Evolutionary conservation across 192 early-diverging fungal genomes (phyloP).

Genomic region (Rhizophagus clarus): DNA sequence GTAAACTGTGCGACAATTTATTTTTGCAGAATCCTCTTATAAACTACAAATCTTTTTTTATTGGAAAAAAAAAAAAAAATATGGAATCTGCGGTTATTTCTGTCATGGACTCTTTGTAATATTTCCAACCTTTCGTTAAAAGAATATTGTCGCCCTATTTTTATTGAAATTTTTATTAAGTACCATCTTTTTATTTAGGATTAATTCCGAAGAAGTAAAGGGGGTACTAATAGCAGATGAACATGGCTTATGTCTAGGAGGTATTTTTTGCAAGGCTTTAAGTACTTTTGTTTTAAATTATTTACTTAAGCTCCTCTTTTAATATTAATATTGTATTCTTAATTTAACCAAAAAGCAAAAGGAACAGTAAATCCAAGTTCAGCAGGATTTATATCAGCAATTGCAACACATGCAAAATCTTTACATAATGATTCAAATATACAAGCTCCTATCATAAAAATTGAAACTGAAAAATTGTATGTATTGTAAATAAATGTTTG

Average conservation of each 20-base stretch:
- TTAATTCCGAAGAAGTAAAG: slow-evolving; percentile 40
- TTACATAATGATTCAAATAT: slow-evolving; percentile 13
- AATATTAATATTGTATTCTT: too few species aligned
- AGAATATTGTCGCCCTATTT: background rate
- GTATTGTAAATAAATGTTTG: background rate
- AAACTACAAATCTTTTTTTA: too few species aligned
- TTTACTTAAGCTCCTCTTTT: background rate
- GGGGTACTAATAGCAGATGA: slow-evolving; percentile 47
- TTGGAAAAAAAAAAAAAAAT: background rate
- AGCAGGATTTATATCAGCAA: slow-evolving; percentile 47
- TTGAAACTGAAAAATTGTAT: slow-evolving; percentile 10
- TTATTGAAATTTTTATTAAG: background rate
- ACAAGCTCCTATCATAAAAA: slow-evolving; percentile 7
- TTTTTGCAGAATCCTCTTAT: too few species aligned
- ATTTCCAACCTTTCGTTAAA: background rate
- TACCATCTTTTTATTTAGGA: background rate
- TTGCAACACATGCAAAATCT: slow-evolving; percentile 44
- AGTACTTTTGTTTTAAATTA: background rate
- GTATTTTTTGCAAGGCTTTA: slow-evolving; percentile 19
- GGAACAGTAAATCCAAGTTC: slow-evolving; percentile 45
- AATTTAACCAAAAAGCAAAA: slow-evolving; percentile 33
- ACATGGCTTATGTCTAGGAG: slow-evolving; percentile 47
- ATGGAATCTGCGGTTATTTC: background rate
- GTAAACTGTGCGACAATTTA: too few species aligned
- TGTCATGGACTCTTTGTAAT: slow-evolving; percentile 1